phyloP scores from a whole-genome alignment of 2,329 filamentous ascomycete species.

The Pestalotiopsis sp. region DNA sequence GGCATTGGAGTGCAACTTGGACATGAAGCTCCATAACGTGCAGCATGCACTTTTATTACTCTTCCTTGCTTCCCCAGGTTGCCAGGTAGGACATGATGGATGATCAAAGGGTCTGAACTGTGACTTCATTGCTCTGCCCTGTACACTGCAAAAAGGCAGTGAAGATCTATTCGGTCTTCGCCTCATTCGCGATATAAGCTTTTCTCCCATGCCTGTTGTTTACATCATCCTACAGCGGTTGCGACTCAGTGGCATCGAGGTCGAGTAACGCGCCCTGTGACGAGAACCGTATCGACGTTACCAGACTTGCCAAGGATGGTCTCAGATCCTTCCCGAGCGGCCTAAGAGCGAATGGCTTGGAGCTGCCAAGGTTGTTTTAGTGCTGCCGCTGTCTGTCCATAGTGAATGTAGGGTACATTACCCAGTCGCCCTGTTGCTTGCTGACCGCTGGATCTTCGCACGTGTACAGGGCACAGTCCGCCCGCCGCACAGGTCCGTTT shows the following conservation, averaged over 20 bases:
- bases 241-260: background rate
- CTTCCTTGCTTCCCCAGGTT: background rate
- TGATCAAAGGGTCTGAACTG: background rate
- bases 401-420: background rate
- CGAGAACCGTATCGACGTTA: background rate
- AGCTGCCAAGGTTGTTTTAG: slow-evolving; percentile 12
- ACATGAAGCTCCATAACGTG: background rate
- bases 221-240: background rate
- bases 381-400: background rate
- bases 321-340: background rate
- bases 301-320: background rate
- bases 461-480: background rate
- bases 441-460: slow-evolving; percentile 10
- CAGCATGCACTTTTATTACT: background rate
- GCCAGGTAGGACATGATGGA: background rate
- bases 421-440: background rate
- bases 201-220: background rate
- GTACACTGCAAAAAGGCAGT: background rate
- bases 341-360: background rate
- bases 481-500: background rate
- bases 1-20: background rate
- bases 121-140: background rate
- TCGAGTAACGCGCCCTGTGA: background rate
- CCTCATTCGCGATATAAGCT: background rate
- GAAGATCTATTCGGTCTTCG: background rate